Conservation (phyloP, 2,329 filamentous ascomycete genomes). For the Annulohypoxylon truncatum region DNA sequence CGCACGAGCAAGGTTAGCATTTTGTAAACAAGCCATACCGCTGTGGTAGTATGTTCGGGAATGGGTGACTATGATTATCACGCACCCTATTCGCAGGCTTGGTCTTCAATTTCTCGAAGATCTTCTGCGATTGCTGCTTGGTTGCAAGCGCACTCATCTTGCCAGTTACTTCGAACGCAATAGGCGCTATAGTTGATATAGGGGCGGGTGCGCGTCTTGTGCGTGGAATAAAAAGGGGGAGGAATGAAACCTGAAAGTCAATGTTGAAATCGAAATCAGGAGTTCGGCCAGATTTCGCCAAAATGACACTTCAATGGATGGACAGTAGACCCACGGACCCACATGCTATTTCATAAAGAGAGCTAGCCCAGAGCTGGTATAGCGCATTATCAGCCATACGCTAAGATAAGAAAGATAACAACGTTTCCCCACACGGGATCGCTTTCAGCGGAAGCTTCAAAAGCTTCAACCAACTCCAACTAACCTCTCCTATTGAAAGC, state of each 20-base stretch:
- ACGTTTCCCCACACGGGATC: conserved; percentile 38
- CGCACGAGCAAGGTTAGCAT: conserved; percentile 15
- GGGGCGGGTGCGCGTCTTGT: not conserved
- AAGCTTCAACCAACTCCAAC: conserved; percentile 37
- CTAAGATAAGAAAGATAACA: not conserved
- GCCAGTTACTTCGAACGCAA: conserved; percentile 41
- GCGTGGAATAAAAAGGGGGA: conserved; percentile 3
- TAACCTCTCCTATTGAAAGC: not conserved
- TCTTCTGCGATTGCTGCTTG: conserved; percentile 94
- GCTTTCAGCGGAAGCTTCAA: conserved; percentile 6
- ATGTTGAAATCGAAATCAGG: conserved; percentile 40
- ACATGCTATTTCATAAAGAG: conserved; percentile 9
- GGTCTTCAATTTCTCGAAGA: conserved; percentile 96
- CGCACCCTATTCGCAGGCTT: conserved; percentile 94
- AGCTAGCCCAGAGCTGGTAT: conserved; percentile 34
- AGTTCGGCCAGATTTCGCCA: conserved; percentile 52
- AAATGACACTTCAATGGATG: conserved; percentile 38
- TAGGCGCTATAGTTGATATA: not conserved
- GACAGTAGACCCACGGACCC: conserved; percentile 35
- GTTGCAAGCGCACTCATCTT: conserved; percentile 78
- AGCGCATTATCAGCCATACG: conserved; percentile 8
- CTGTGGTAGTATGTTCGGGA: not conserved
- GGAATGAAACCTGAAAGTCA: conserved; percentile 18
- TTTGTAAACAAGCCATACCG: conserved; percentile 13
- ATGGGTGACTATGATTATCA: conserved; percentile 40